Conservation (phyloP, 352 stramenopile species). For the Phytophthora rubi region DNA sequence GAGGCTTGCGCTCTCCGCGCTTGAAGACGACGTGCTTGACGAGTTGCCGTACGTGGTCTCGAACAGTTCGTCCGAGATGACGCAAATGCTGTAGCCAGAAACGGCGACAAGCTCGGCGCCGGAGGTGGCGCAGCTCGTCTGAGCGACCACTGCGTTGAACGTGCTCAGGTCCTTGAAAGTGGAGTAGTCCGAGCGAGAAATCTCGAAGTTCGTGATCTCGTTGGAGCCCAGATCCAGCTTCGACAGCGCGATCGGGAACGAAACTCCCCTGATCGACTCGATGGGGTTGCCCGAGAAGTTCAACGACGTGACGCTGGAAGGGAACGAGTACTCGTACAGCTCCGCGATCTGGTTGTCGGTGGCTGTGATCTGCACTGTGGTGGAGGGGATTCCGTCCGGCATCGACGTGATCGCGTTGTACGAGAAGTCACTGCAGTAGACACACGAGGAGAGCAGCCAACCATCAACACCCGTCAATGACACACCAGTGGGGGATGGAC, state of each 20-base stretch:
- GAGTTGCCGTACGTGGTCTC: conserved; percentile 47
- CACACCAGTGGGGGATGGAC: conserved; percentile 5
- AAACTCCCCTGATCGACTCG: conserved; percentile 55
- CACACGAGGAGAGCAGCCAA: conserved; percentile 5
- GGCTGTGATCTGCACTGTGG: conserved; percentile 46
- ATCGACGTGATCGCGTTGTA: conserved; percentile 51
- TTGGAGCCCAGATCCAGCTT: conserved; percentile 54
- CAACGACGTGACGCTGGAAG: conserved; percentile 50
- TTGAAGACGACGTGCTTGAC: conserved; percentile 31
- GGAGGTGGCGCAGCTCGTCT: conserved; percentile 50
- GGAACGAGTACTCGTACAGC: conserved; percentile 61
- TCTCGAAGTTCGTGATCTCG: conserved; percentile 72
- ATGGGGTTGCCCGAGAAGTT: conserved; percentile 72
- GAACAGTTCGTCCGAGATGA: conserved; percentile 74
- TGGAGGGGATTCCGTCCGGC: conserved; percentile 36
- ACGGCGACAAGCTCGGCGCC: conserved; percentile 53
- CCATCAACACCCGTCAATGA: neutral
- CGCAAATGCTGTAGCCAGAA: conserved; percentile 50
- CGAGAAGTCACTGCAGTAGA: conserved; percentile 48
- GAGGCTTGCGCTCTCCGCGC: conserved; percentile 26
- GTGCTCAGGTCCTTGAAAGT: conserved; percentile 54
- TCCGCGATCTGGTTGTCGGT: conserved; percentile 53
- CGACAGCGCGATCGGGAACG: conserved; percentile 58
- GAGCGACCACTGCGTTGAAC: conserved; percentile 50
- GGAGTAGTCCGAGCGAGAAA: conserved; percentile 66